These are phyloP conservation scores for Fusarium albosuccineum DNA, from an alignment of 2,329 filamentous ascomycete species.

Conservation along the genomic window DNA sequence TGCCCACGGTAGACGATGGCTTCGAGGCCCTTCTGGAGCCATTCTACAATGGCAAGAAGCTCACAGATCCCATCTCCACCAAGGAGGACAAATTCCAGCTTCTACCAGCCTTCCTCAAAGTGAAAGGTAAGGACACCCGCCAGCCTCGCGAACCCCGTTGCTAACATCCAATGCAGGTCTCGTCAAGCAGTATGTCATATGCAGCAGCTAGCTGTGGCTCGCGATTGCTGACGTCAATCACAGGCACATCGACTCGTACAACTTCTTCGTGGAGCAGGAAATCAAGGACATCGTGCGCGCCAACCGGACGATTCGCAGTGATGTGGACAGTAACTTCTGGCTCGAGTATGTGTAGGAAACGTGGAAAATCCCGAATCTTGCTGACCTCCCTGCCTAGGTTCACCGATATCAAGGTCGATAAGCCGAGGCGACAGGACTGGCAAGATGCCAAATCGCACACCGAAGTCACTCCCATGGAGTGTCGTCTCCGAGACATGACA, in stretches of 20 bases:
- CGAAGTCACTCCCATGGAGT: constrained; percentile 94
- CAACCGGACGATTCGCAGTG: constrained; percentile 88
- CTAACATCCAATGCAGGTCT: constrained; percentile 64
- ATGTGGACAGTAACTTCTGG: constrained; percentile 93
- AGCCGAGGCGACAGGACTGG: constrained; percentile 82
- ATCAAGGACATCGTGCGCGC: constrained; percentile 96
- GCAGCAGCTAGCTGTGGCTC: neutral
- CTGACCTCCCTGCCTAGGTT: constrained; percentile 61
- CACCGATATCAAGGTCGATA: constrained; percentile 88
- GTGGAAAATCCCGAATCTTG: neutral
- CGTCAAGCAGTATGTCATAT: constrained; percentile 79
- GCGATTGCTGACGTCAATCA: constrained; percentile 23
- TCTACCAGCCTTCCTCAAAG: constrained; percentile 95
- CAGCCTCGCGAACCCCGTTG: constrained; percentile 5
- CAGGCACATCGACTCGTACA: constrained; percentile 95
- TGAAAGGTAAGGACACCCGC: constrained; percentile 74
- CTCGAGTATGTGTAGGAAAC: constrained; percentile 69
- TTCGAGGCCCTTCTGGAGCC: constrained; percentile 76
- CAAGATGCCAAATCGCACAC: constrained; percentile 77
- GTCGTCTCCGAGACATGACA: constrained; percentile 95
- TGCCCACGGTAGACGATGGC: constrained; percentile 71
- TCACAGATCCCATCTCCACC: constrained; percentile 74
- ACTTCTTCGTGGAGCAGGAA: constrained; percentile 97
- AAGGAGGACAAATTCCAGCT: constrained; percentile 95
- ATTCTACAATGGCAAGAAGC: constrained; percentile 76